phyloP scores from a whole-genome alignment of 768 basidiomycete genomes.

The Phaeolepiota aurea region DNA sequence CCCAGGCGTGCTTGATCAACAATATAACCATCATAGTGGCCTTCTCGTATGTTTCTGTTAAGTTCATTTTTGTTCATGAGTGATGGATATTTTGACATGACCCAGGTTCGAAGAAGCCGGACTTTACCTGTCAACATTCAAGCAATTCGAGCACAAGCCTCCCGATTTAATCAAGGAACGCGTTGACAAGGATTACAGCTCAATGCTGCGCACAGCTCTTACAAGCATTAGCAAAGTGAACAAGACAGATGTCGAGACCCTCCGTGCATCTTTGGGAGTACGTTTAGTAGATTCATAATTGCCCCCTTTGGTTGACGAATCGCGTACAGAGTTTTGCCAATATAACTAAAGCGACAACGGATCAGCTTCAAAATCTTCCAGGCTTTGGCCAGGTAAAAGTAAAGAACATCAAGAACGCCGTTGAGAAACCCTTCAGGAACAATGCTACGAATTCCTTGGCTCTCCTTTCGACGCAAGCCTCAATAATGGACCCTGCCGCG shows the following conservation, averaged over 20 bases:
- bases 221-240: constrained; percentile 92
- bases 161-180: constrained; percentile 94
- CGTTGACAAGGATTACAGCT: constrained; percentile 79
- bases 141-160: constrained; percentile 89
- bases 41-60: constrained; percentile 55
- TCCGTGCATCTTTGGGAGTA: constrained; percentile 89
- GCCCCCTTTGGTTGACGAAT: constrained; percentile 1
- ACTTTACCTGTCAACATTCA: constrained; percentile 84
- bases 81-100: constrained; percentile 5
- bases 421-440: constrained; percentile 81
- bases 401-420: constrained; percentile 82
- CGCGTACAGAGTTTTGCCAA: constrained; percentile 70
- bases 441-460: constrained; percentile 40
- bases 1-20: constrained; percentile 79
- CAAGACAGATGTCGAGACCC: constrained; percentile 93
- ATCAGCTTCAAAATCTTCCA: constrained; percentile 75
- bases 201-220: constrained; percentile 72
- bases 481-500: too few species aligned
- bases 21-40: constrained; percentile 88
- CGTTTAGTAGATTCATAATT: constrained; percentile 15
- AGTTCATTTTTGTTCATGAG: not conserved
- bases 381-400: constrained; percentile 95
- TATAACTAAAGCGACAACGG: constrained; percentile 64
- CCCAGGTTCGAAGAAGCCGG: constrained; percentile 89
- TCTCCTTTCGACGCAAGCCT: not conserved